Base-by-base conservation (phyloP, 139 green algal genomes). In the Desmodesmus armatus region DNA sequence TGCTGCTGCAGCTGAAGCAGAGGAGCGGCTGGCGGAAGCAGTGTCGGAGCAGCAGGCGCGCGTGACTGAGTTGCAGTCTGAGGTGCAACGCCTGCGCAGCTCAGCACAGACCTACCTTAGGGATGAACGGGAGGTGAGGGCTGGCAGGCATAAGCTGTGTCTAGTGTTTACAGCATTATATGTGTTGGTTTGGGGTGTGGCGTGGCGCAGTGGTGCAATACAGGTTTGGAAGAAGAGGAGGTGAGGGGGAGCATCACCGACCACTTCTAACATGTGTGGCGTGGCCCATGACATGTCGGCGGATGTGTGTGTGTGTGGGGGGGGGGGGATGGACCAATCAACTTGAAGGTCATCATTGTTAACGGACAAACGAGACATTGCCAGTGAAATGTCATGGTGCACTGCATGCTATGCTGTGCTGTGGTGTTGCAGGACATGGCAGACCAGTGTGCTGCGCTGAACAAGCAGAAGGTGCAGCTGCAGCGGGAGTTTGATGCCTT, bases 401-500 rank as follows among this genome's bases (percentile, higher is more conserved):
- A 62, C 21, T 62, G 51, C 51, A 62, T 62, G 51, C 21, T 62
- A 62, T 19, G n/a, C n/a, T n/a, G n/a, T n/a, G n/a, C n/a, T 58
- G 47, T 58, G 47, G 47, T 49, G 13, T 53, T 73, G 44, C 85
- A 91, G 88, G 75, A 79, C 0, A 39, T 91, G 5, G 72, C 87
- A 19, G 73, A 60, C 21, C 85, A 93, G 79, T 85, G 91, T 35
- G 87, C 82, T 2, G 33, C 71, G 21, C 75, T 93, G 3, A 88
- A 89, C 55, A 91, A 90, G 66, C 66, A 89, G 19, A 91, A 91
- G 70, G 86, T 90, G 65, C 87, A 91, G 43, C 39, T 91, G 21
- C 90, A 93, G 70, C 85, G 87, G 21, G 90, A 93, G 70, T 91
- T 91, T 78, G 87, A 91, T 70, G 83, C 90, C 2, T 93, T 90